Conservation (phyloP, 176 grass and related monocot species). For the Canna indica region DNA sequence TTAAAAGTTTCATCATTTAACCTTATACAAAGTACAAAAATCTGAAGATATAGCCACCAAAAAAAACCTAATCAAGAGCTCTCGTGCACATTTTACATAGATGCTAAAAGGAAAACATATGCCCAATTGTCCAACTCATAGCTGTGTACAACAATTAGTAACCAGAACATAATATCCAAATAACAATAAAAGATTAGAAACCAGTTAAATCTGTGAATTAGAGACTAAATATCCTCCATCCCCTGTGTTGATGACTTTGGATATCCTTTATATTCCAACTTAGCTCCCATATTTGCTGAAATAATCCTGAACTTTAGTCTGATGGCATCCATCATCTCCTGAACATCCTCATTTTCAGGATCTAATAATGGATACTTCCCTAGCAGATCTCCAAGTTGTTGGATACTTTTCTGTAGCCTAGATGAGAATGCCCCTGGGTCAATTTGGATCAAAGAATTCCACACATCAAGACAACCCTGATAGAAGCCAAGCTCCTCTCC, state of each 20-base stretch:
- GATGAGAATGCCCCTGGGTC: slow-evolving; percentile 42
- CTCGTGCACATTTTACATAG: too few species aligned
- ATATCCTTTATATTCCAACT: slow-evolving; percentile 54
- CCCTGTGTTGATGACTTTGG: slow-evolving; percentile 31
- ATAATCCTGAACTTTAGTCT: slow-evolving; percentile 70
- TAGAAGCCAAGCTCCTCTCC: slow-evolving; percentile 85
- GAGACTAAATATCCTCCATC: slow-evolving; percentile 29
- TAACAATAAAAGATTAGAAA: background rate
- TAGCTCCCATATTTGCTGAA: slow-evolving; percentile 46
- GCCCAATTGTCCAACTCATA: too few species aligned
- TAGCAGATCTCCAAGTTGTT: slow-evolving; percentile 43
- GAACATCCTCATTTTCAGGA: slow-evolving; percentile 53
- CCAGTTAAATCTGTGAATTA: background rate
- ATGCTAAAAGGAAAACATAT: too few species aligned
- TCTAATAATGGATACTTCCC: slow-evolving; percentile 41
- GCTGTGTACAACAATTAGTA: background rate
- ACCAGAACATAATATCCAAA: background rate
- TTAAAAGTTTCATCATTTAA: too few species aligned
- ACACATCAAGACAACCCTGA: slow-evolving; percentile 56
- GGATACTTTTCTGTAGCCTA: slow-evolving; percentile 48
- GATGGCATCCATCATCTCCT: slow-evolving; percentile 50
- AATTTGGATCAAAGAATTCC: slow-evolving; percentile 35
- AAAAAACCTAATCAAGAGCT: too few species aligned
- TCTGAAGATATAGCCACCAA: too few species aligned
- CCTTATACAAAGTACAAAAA: too few species aligned